Evolutionary conservation across 208 protist species (phyloP).

Genomic region (Crithidia mellificae): DNA sequence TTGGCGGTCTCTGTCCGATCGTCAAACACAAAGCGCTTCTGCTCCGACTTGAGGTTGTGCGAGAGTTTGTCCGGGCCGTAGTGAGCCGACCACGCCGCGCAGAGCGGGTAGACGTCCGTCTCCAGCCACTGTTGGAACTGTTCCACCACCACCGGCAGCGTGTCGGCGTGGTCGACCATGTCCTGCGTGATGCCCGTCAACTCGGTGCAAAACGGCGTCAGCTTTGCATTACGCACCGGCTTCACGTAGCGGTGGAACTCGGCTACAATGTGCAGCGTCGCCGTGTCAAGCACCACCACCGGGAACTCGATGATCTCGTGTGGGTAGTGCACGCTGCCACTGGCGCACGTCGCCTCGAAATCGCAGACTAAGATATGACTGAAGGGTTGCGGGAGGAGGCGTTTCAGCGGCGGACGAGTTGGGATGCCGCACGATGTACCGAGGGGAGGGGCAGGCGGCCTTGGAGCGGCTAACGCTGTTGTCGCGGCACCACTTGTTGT

Average conservation of each 20-base stretch:
- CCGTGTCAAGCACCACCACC: constrained; percentile 87
- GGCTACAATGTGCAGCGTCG: constrained; percentile 58
- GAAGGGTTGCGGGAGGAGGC: constrained; percentile 74
- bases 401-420: constrained; percentile 33
- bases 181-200: constrained; percentile 96
- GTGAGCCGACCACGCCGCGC: constrained; percentile 38
- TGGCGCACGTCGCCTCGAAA: constrained; percentile 92
- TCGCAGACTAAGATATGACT: constrained; percentile 91
- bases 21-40: constrained; percentile 62
- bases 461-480: background rate
- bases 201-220: constrained; percentile 93
- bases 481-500: background rate
- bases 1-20: constrained; percentile 29
- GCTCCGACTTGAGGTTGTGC: constrained; percentile 49
- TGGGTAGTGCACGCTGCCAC: constrained; percentile 55
- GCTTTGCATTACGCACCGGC: constrained; percentile 67
- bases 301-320: constrained; percentile 98
- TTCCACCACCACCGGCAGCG: constrained; percentile 62
- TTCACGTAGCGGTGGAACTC: constrained; percentile 92
- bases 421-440: constrained; percentile 35
- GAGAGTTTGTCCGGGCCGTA: constrained; percentile 37
- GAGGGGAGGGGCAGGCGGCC: constrained; percentile 1
- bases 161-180: constrained; percentile 74
- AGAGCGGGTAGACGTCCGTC: constrained; percentile 71
- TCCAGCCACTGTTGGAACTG: constrained; percentile 71